Evolutionary conservation across 129 eudicot genomes (phyloP).

Genomic region (Tagetes erecta): DNA sequence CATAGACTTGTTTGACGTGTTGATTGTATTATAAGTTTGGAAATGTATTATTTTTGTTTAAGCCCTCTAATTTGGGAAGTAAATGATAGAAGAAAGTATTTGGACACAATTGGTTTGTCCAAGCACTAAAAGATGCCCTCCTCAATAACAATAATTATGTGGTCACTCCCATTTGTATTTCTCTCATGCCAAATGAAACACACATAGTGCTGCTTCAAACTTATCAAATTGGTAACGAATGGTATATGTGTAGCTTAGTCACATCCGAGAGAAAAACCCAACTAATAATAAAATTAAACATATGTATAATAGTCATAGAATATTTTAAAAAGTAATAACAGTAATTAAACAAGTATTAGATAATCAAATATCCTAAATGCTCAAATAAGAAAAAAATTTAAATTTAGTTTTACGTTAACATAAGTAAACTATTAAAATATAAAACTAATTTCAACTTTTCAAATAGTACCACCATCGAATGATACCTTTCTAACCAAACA

Average conservation of each 20-base stretch:
- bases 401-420: not conserved
- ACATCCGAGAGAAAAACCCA: not conserved
- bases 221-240: not conserved
- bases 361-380: not conserved
- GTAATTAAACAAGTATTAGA: not conserved
- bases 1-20: slow-evolving; percentile 3
- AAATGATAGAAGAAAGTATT: slow-evolving; percentile 1
- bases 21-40: not conserved
- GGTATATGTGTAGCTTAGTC: not conserved
- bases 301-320: not conserved
- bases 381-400: not conserved
- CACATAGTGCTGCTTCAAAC: slow-evolving; percentile 1
- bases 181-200: slow-evolving; percentile 9
- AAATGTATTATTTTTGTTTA: not conserved
- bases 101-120: slow-evolving; percentile 33
- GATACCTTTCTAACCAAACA: no score
- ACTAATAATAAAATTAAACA: not conserved
- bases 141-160: slow-evolving; percentile 36
- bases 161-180: slow-evolving; percentile 18
- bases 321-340: no score
- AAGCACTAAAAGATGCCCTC: slow-evolving; percentile 41
- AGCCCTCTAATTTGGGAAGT: not conserved
- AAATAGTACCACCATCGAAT: not conserved
- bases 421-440: not conserved
- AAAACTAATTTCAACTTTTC: not conserved